Percentiles rank a stretch among this genome's conserved stretches.
Conservation (phyloP, 2,329 filamentous ascomycete genomes). For the Juglanconis juglandina region DNA sequence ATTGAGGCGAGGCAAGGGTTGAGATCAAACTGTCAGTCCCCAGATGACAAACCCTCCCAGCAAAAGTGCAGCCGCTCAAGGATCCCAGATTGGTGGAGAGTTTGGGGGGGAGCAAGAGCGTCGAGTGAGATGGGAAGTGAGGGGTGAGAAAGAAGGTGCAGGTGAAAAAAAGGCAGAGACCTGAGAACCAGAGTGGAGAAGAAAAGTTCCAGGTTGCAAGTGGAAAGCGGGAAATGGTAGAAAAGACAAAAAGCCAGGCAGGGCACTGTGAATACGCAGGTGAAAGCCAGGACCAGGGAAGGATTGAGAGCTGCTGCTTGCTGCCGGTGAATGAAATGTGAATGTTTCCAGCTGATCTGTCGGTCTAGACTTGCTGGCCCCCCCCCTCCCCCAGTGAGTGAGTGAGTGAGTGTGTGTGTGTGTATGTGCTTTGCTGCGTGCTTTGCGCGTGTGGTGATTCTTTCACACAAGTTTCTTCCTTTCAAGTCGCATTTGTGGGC, state of each 20-base stretch:
- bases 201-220: not conserved
- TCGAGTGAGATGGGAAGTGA: not conserved
- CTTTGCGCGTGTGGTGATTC: not conserved
- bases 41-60: constrained; percentile 3
- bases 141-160: not conserved
- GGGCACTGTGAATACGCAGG: constrained; percentile 10
- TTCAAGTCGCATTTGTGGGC: not conserved
- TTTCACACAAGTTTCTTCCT: not conserved
- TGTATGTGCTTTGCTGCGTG: not conserved
- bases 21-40: constrained; percentile 7
- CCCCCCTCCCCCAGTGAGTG: too few species aligned
- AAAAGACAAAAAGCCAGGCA: not conserved
- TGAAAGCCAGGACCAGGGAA: constrained; percentile 7
- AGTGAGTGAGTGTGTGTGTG: not conserved
- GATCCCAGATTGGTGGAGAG: not conserved
- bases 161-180: not conserved
- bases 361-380: not conserved
- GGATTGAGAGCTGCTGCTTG: constrained; percentile 6
- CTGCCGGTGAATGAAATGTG: constrained; percentile 1
- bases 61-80: constrained; percentile 8
- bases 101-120: not conserved
- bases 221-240: not conserved
- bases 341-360: not conserved
- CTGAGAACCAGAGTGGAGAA: not conserved
- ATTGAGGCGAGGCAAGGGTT: constrained; percentile 3